Conservation (phyloP, 768 basidiomycete genomes). For the Mycena pura region DNA sequence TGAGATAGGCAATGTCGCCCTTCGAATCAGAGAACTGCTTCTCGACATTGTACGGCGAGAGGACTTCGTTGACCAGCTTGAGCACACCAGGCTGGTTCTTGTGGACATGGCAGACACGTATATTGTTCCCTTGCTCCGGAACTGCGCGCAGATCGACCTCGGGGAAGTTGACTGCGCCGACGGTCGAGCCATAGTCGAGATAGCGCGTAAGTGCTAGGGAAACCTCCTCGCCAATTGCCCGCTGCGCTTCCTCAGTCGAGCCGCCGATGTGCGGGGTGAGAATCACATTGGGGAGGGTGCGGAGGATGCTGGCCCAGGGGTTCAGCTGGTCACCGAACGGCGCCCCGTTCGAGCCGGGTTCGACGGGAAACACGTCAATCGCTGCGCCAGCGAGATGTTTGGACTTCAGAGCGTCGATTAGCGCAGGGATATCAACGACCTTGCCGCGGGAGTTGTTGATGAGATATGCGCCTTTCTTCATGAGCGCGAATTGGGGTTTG, state of each 20-base stretch:
- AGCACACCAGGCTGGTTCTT: conserved; percentile 95
- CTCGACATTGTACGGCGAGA: conserved; percentile 96
- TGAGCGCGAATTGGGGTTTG: conserved; percentile 73
- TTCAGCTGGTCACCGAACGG: conserved; percentile 91
- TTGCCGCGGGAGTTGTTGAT: conserved; percentile 98
- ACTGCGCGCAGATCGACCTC: conserved; percentile 97
- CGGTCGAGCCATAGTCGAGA: conserved; percentile 88
- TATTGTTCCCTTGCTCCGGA: conserved; percentile 77
- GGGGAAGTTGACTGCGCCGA: conserved; percentile 98
- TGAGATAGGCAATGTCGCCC: conserved; percentile 90
- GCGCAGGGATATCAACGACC: conserved; percentile 93
- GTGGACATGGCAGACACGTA: conserved; percentile 96
- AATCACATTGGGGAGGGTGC: conserved; percentile 86
- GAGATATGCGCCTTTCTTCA: conserved; percentile 95
- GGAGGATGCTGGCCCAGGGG: conserved; percentile 78
- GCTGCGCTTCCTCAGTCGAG: conserved; percentile 98
- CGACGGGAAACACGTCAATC: conserved; percentile 93
- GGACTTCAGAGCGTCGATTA: conserved; percentile 81
- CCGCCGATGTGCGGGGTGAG: conserved; percentile 99
- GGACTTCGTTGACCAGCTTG: conserved; percentile 90
- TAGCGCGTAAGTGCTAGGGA: conserved; percentile 85
- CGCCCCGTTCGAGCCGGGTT: conserved; percentile 91
- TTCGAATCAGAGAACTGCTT: conserved; percentile 99
- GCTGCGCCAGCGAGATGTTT: conserved; percentile 89
- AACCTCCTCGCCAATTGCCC: conserved; percentile 97